Evolutionary conservation across 176 grass and related monocot genomes (phyloP), one percentile per base, ranked within the genome.

Genomic region (Ensete ventricosum): DNA sequence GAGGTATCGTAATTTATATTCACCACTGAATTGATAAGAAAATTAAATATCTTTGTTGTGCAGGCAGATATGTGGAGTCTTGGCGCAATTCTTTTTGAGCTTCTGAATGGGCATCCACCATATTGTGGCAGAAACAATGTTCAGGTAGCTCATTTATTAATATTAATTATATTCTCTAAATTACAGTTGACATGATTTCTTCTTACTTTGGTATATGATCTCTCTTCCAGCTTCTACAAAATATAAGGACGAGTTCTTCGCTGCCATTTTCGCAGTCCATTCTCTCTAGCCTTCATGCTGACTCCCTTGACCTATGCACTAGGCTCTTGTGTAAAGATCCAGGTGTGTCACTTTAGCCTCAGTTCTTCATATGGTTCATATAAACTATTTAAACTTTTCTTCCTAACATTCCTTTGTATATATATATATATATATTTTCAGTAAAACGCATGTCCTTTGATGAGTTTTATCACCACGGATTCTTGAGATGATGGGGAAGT

Each of bases 21-120:
- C 23, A 6, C 24, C 9, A 58, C 54, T 22, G 12, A 63, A 55
- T 63, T 20, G 6, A n/a, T 52, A 73, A 12, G 19, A 2, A 64
- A 52, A 12, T 11, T 49, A 16, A 67, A 64, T 26, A 26, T 11
- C n/a, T 52, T 52, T 57, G 1, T 68, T 17, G 9, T 49, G 8
- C 80, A 88, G 89, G 85, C 79, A 54, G 85, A 88, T 62, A 73
- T 92, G 75, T 92, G 89, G 89, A 92, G 89, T 43, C 81, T 88
- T 1, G 81, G 85, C 0, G 75, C 54, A 0, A 83, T 92, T 34
- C 77, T 88, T 6, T 88, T 91, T 53, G 83, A 88, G 71, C 78
- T 88, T 57, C 80, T 91, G 55, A 91, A 88, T 54, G 89, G 89
- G 2, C 81, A 85, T 25, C 89, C 83, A 0, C 89, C 85, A 8